Conservation (phyloP, 768 basidiomycete species). For the Russula griseocarnosa region DNA sequence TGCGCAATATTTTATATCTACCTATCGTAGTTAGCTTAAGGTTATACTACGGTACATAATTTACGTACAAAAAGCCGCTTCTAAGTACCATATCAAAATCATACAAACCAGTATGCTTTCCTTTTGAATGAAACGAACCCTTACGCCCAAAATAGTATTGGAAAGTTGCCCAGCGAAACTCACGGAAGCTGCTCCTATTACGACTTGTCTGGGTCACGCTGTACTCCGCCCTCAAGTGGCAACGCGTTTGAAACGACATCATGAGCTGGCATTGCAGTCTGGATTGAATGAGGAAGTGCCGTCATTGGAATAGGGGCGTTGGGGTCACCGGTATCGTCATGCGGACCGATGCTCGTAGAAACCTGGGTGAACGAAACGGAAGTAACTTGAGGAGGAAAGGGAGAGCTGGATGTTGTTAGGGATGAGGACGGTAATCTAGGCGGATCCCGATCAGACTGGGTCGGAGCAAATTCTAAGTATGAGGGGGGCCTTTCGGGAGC, state of each 20-base stretch:
- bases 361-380: not conserved
- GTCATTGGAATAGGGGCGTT: not conserved
- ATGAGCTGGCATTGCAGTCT: not conserved
- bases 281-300: not conserved
- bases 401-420: not conserved
- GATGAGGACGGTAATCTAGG: not conserved
- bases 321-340: not conserved
- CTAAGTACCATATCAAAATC: no score
- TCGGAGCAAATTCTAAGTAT: not conserved
- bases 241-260: not conserved
- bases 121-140: no score
- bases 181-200: not conserved
- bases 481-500: not conserved
- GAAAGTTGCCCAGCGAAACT: no score
- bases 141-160: no score
- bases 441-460: not conserved
- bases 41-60: no score
- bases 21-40: no score
- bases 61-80: no score
- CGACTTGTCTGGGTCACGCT: not conserved
- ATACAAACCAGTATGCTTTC: no score
- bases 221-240: not conserved
- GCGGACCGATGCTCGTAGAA: not conserved
- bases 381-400: not conserved
- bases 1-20: no score